phyloP scores from a whole-genome alignment of 2,329 filamentous ascomycete species.

The Didymella pomorum region DNA sequence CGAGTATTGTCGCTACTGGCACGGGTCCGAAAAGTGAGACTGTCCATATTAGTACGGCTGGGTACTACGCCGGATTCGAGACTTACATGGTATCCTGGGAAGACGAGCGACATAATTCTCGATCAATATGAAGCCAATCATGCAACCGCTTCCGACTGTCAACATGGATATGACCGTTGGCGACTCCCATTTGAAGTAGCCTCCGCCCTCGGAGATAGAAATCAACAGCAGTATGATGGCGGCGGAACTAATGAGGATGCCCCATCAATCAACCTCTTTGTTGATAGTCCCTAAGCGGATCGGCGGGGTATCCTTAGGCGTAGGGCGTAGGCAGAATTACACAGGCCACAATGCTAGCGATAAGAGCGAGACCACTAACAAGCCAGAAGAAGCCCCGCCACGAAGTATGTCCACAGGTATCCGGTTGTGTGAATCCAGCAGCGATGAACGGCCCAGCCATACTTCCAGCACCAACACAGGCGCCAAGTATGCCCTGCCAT shows the following conservation, averaged over 20 bases:
- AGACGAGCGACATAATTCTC: background rate
- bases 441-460: slow-evolving; percentile 38
- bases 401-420: background rate
- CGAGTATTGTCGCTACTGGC: slow-evolving; percentile 63
- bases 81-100: slow-evolving; percentile 60
- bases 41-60: slow-evolving; percentile 22
- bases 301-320: slow-evolving; percentile 54
- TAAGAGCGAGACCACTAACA: background rate
- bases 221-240: slow-evolving; percentile 69
- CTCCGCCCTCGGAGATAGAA: slow-evolving; percentile 68
- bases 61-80: background rate
- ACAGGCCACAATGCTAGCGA: background rate
- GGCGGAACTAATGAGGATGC: slow-evolving; percentile 62
- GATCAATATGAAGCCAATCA: background rate
- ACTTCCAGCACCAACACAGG: slow-evolving; percentile 35
- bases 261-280: slow-evolving; percentile 63
- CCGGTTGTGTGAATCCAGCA: slow-evolving; percentile 27
- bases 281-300: slow-evolving; percentile 27
- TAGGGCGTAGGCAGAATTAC: background rate
- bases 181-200: slow-evolving; percentile 64
- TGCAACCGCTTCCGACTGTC: background rate
- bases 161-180: slow-evolving; percentile 40
- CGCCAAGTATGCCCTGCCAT: slow-evolving; percentile 47
- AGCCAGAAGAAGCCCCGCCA: background rate
- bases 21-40: slow-evolving; percentile 63